These are phyloP conservation scores for Fomitopsis palustris DNA, from an alignment of 1,284 basidiomycete genomes.

Conservation along the genomic window DNA sequence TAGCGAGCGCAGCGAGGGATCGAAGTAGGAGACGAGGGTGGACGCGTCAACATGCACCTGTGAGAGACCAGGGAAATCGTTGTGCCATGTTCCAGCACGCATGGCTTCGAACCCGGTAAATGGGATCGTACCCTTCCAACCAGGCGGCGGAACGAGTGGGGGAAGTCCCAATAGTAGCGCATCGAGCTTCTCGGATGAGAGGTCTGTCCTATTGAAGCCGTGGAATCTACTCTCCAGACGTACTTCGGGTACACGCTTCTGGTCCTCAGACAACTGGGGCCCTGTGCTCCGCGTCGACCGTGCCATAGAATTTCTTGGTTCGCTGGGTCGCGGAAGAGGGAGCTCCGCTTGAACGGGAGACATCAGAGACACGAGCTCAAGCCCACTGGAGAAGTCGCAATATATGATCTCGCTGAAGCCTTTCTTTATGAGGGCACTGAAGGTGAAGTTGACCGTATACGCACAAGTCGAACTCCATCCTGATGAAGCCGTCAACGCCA, in stretches of 20 bases:
- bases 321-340: neutral
- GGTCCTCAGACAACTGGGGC: no score
- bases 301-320: neutral
- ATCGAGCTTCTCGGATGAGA: neutral
- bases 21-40: neutral
- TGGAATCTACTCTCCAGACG: neutral
- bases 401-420: neutral
- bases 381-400: neutral
- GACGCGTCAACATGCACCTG: neutral
- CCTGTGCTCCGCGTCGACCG: neutral
- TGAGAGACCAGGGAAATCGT: neutral
- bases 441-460: neutral
- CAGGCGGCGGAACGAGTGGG: neutral
- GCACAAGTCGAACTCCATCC: conserved; percentile 3
- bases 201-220: neutral
- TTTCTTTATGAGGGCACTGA: neutral
- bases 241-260: no score
- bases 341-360: neutral
- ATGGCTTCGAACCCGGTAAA: neutral
- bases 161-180: neutral
- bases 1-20: neutral
- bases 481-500: neutral
- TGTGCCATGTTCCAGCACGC: neutral
- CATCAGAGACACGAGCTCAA: neutral
- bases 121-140: neutral